These are phyloP conservation scores for Pouteria glomerata DNA, from an alignment of 148 eudicot genomes.

Conservation along the genomic window DNA sequence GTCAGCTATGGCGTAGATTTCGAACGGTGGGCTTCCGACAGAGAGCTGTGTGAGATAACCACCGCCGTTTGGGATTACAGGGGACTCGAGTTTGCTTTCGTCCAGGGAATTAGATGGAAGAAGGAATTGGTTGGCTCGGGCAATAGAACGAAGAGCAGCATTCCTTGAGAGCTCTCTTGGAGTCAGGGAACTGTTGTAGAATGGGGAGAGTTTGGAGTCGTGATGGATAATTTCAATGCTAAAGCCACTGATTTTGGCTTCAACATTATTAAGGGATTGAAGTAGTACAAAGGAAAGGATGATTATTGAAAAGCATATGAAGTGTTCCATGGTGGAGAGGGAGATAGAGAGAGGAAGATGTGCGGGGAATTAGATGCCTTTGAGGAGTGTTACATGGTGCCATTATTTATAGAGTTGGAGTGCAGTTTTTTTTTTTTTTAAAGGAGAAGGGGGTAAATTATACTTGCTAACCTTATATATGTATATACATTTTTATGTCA, in stretches of 20 bases:
- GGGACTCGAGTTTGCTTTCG: neutral
- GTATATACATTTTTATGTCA: no score
- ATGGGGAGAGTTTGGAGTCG: constrained; percentile 24
- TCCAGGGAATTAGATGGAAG: neutral
- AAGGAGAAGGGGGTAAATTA: no score
- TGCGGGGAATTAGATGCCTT: no score
- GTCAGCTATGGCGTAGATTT: constrained; percentile 17
- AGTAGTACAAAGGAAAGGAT: neutral
- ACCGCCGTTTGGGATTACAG: constrained; percentile 17
- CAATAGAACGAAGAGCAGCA: constrained; percentile 12
- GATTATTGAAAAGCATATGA: neutral
- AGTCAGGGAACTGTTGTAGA: constrained; percentile 20
- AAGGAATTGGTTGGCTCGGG: neutral
- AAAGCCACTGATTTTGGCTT: constrained; percentile 10
- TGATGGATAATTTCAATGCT: constrained; percentile 20
- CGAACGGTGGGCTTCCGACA: constrained; percentile 21
- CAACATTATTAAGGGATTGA: neutral
- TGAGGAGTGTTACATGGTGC: no score
- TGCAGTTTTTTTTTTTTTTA: no score
- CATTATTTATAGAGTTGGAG: no score
- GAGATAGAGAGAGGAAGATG: neutral
- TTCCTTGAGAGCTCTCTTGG: constrained; percentile 7
- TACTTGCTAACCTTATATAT: no score
- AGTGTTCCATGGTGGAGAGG: neutral
- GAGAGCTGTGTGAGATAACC: constrained; percentile 18